Evolutionary conservation across 495 filamentous ascomycete species (phyloP), one percentile per base, ranked within the genome.

Genomic region (Penicillium turbatum): DNA sequence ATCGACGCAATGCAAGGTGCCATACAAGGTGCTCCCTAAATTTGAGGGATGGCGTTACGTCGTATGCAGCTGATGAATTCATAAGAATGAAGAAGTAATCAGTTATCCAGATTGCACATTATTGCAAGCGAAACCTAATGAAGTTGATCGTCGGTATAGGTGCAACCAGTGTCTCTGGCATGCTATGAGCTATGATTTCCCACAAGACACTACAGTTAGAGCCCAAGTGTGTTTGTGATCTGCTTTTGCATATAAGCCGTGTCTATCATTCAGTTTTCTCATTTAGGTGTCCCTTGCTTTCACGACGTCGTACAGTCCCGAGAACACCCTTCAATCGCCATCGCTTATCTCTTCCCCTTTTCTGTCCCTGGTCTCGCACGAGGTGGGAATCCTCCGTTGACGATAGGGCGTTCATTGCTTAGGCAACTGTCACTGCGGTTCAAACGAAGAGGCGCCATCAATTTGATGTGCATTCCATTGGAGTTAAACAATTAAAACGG

Each of bases 241-340:
- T 59, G 29, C 59, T 31, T 38, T 43, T 54, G 45, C 19, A 59
- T 55, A 51, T 47, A 54, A 31, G 44, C 34, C 11, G 39, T 61
- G 57, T 49, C 51, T 51, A 56, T 46, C 53, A 59, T 53, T 58
- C 21, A 57, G n/a, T 48, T 57, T 12, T 51, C 45, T 15, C 38
- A 47, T 52, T 59, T 12, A 49, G 50, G 26, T 21, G 40, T 59
- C 61, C 63, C 63, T 64, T 66, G 62, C 63, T 48, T 66, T 40
- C 51, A 34, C 15, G 21, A 34, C 34, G 54, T 55, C 35, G 62
- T 49, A 65, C 62, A 60, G 43, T 39, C 36, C 51, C 37, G 53
- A 53, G 34, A 47, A 21, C 46, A 11, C 30, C 16, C 48, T 42
- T 10, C 30, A 35, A 41, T 42, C 45, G 40, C 27, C 39, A 41